Base-by-base conservation (phyloP, 1,139 yeast species). In the Zygoascus sp. region DNA sequence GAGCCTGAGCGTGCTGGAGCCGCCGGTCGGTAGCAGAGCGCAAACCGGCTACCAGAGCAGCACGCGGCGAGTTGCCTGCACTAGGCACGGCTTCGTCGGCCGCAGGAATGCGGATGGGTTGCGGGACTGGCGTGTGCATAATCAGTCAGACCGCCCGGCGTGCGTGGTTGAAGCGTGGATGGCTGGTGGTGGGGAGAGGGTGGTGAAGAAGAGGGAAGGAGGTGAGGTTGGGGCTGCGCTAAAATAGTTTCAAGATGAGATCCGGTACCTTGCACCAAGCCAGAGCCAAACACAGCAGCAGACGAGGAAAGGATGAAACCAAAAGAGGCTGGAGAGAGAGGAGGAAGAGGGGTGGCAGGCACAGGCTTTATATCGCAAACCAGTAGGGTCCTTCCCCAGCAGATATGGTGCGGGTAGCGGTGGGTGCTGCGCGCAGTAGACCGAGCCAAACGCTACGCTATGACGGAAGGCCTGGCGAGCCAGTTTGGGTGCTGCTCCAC, bases 21-120 rank as follows among this genome's bases (percentile, higher is more conserved):
- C 65, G 53, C 11, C 65, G 52, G 44, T 61, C 65, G 7, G 66
- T 62, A 11, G 66, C 66, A n/a, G 59, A 58, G 39, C 63, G 50
- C 30, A 62, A 51, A 4, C 62, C 65, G 1, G 64, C 63, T n/a
- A 62, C 61, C 10, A 62, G 50, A 10, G 63, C 63, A 7, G 65
- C 65, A 27, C 65, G 51, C 23, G 54, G 45, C 15, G 53, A 48
- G 6, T 39, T 38, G 13, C 35, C 30, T 9, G 45, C 42, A 10
- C 42, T 41, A 32, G 51, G 44, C 1, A 32, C 17, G 10, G 21
- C 19, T 36, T 55, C 57, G 8, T 46, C 50, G 13, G 47, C 36
- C 13, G 51, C 51, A 25, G 59, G 57, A 34, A 55, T 55, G 11
- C 53, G 52, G 38, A 56, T 56, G 9, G 59, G 57, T 23, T 57